Conservation (phyloP, 2,329 filamentous ascomycete genomes). For the Fusarium sacchari region DNA sequence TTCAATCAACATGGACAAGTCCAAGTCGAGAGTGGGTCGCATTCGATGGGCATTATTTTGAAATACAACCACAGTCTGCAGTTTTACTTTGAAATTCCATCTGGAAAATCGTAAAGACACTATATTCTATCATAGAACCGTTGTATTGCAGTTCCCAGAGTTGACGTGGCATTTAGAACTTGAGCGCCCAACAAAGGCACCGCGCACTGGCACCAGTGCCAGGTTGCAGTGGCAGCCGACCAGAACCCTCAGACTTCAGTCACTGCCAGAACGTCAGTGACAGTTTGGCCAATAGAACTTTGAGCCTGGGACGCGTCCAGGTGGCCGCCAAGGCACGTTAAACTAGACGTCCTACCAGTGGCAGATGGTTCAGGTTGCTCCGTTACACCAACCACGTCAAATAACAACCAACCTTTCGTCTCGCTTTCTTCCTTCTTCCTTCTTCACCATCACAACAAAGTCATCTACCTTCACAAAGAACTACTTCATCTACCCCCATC, state of each 20-base stretch:
- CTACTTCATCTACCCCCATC: too few species aligned
- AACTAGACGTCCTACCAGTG: not conserved
- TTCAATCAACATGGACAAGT: too few species aligned
- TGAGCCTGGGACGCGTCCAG: too few species aligned
- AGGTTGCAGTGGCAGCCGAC: too few species aligned
- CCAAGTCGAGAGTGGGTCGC: too few species aligned
- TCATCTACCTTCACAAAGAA: not conserved
- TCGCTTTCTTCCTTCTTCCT: too few species aligned
- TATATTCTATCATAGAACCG: too few species aligned
- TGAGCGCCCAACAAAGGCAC: not conserved
- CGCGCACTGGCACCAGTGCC: not conserved
- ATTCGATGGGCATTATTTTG: too few species aligned
- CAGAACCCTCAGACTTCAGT: rapidly evolving
- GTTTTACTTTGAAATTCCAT: too few species aligned
- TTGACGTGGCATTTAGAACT: not conserved
- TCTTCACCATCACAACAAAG: not conserved
- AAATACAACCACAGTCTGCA: too few species aligned
- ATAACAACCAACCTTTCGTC: not conserved
- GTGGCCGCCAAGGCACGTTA: rapidly evolving
- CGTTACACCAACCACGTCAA: rapidly evolving
- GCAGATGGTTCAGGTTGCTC: not conserved
- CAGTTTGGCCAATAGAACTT: not conserved
- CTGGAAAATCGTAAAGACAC: too few species aligned
- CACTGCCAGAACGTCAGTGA: rapidly evolving
- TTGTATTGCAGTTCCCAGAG: too few species aligned